Evolutionary conservation across 345 rosid species (phyloP), one percentile per base, ranked within the genome.

Genomic region (Eucalyptus marginata): DNA sequence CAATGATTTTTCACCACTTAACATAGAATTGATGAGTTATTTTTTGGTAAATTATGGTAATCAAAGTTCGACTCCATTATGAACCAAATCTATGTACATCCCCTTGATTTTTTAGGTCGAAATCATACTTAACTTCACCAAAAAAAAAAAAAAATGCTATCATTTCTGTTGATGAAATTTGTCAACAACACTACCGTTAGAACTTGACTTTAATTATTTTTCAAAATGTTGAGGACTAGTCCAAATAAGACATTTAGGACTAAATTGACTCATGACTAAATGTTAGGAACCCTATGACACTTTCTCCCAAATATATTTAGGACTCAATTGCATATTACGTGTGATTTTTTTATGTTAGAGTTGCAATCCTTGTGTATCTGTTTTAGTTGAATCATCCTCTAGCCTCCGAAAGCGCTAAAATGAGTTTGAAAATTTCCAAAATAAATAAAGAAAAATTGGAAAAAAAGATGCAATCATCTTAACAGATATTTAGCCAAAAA

Each of bases 121-220:
- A 24, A 58, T 58, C 64, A 2, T 24, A 10, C 27, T 24, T 58
- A 58, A 58, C 64, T 58, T 58, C 13, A 58, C 14, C 0, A 58
- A 58, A 24, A 58, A 24, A 7, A 58, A 24, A 58, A 24, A 7
- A 58, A 24, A 58, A 11, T 12, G 66, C 31, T 27, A 59, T 25
- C 66, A 12, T 59, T 25, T 59, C 0, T 27, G 14, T 59, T 27
- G 31, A 59, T 27, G 66, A 59, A 59, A 59, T 59, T 12, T 59
- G 66, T 59, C 4, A 59, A 59, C 16, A 0, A 5, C 7, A 0
- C 16, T 59, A 59, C 5, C 0, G 24, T 58, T 58, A 58, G n/a
- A 58, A 58, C n/a, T 58, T 58, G 14, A 25, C 3, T 59, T 59
- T 25, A 10, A 59, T 59, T 59, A 59, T 1, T 27, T 59, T 54